Evolutionary conservation across 352 stramenopile species (phyloP), one percentile per base, ranked within the genome.

Genomic region (Pythium periplocum): DNA sequence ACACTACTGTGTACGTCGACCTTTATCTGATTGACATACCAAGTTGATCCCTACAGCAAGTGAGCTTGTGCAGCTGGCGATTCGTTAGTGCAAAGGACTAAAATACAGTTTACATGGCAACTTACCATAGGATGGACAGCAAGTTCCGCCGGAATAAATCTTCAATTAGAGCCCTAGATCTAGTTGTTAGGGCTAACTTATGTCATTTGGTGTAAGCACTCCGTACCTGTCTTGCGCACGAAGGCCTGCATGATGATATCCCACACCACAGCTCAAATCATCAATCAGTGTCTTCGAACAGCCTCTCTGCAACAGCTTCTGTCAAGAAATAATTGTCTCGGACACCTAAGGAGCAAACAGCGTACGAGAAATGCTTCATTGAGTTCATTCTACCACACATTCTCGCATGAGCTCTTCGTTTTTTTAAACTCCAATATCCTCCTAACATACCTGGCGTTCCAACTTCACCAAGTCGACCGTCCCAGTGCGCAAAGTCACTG

Each of bases 11-110:
- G 17, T 26, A 57, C 7, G 6, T 17, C 4, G 26, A 30, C 37
- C 17, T 26, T 26, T 26, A 26, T 26, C 17, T 26, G 17, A 42
- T 8, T 31, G 38, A 39, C 55, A n/a, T 44, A 79, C 70, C 53
- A 79, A 51, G 46, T 79, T 79, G 9, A 79, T 61, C 36, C 67
- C 70, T 4, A 79, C 61, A 12, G 70, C 70, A 17, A 79, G 59
- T 8, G 64, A 64, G 31, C 53, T 76, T 4, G 69, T 82, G 12
- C 57, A 76, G 48, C 67, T 76, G 30, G 17, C 17, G 17, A 26
- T 26, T 26, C 17, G 17, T 26, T 26, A 26, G 17, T 26, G 17
- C 17, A 26, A 26, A 26, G 17, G 17, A 26, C 17, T 26, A 26
- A 26, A 26, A 26, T 26, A 26, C 17, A 26, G 17, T 26, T 26